Evolutionary conservation across 1,284 basidiomycete genomes (phyloP), one percentile per base, ranked within the genome.

Genomic region (Wolfiporia cocos): DNA sequence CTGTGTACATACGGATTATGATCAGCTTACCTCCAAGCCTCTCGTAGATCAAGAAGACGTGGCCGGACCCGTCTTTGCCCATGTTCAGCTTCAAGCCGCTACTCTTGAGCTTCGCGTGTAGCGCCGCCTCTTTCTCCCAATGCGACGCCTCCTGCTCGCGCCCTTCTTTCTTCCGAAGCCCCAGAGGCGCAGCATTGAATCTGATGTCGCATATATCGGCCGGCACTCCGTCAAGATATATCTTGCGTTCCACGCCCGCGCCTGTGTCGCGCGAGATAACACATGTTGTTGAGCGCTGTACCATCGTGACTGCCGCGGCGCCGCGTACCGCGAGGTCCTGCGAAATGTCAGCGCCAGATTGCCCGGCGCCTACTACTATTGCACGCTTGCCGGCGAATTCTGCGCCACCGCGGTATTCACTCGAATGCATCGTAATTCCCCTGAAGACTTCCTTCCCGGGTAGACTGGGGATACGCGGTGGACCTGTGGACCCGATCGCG

Each of bases 11-110:
- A 28, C 26, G 9, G 26, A 28, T 14, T 14, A 14, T 28, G 7
- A 28, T 37, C 46, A n/a, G n/a, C n/a, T n/a, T 65, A 39, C 64
- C 66, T 34, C 65, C 66, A n/a, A 56, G 62, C 28, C 58, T 54
- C 36, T 54, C 58, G 35, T 58, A 56, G 0, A 60, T 63, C 41
- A 69, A 60, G 29, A 68, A 56, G 2, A 67, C 42, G 48, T 72
- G 65, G 7, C 82, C 81, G 0, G 70, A 60, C 11, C 68, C 74
- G 14, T 81, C 72, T 2, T 67, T 65, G 5, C 82, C 83, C 6
- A 66, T 52, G 45, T 71, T 76, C n/a, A 72, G 54, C 41, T 68
- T 69, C 64, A 86, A 80, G 1, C 83, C 82, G 2, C 68, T 71
- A 47, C 67, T 69, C 38, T 66, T 63, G 23, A 87, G 63, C 6